These are phyloP conservation scores for Zoysia matrella DNA, from an alignment of 202 grass and related monocot species.

Conservation along the genomic window DNA sequence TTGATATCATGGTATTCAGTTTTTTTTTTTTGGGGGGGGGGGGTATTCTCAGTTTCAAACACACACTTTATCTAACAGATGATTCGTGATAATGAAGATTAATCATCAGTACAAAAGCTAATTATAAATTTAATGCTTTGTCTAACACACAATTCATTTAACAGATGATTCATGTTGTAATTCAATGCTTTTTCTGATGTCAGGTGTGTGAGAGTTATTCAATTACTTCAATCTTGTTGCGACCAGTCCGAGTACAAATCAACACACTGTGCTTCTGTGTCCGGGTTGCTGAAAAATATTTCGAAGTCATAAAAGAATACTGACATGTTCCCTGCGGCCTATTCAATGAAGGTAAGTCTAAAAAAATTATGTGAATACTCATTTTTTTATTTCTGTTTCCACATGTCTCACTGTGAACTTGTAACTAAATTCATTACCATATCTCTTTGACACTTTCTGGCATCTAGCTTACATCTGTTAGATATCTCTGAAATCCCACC, in stretches of 20 bases:
- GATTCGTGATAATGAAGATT: background rate
- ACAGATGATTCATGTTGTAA: background rate
- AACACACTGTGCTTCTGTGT: too few species aligned
- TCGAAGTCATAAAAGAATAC: constrained; percentile 57
- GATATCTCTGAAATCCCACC: background rate
- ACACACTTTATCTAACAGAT: background rate
- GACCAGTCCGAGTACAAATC: constrained; percentile 87
- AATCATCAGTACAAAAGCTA: background rate
- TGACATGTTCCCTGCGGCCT: background rate
- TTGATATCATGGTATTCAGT: background rate
- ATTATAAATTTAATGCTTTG: background rate
- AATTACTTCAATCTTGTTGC: constrained; percentile 78
- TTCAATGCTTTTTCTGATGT: constrained; percentile 30
- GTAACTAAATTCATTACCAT: background rate
- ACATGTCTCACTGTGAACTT: background rate
- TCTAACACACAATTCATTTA: too few species aligned
- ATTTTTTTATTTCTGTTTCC: constrained; percentile 24
- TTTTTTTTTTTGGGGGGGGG: too few species aligned
- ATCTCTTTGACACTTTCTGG: too few species aligned
- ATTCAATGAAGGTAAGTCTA: constrained; percentile 46
- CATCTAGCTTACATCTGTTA: too few species aligned
- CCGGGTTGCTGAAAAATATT: constrained; percentile 74
- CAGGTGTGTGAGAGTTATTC: constrained; percentile 87
- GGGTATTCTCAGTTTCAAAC: background rate
- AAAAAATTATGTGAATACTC: background rate